These are phyloP conservation scores for Trichopus zeylanicus DNA, from an alignment of 116 monocot species.

Conservation along the genomic window DNA sequence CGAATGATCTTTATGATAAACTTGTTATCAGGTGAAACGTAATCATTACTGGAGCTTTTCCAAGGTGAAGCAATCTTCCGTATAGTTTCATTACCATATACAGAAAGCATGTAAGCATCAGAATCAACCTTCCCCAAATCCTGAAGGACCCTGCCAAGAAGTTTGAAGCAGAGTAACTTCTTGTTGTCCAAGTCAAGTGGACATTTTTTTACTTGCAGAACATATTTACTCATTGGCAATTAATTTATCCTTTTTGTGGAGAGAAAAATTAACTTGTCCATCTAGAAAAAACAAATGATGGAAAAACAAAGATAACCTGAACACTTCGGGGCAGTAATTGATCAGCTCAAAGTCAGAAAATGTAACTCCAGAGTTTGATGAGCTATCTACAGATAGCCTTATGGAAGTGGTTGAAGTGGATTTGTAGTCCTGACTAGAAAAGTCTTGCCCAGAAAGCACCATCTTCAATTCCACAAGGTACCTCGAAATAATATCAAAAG, in stretches of 20 bases:
- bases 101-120: constrained; percentile 19
- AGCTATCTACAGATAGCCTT: constrained; percentile 4
- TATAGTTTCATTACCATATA: constrained; percentile 14
- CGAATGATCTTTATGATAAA: constrained; percentile 16
- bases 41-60: neutral
- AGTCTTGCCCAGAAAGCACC: constrained; percentile 5
- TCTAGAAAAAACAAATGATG: neutral
- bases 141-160: constrained; percentile 13
- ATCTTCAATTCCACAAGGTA: constrained; percentile 4
- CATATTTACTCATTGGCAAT: neutral
- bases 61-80: constrained; percentile 4
- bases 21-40: constrained; percentile 10
- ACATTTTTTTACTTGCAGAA: neutral
- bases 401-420: constrained; percentile 4
- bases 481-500: neutral
- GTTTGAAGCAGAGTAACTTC: neutral
- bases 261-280: neutral
- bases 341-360: constrained; percentile 21
- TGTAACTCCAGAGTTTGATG: neutral
- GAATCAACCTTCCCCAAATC: constrained; percentile 7
- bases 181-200: neutral
- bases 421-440: constrained; percentile 8
- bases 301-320: constrained; percentile 12
- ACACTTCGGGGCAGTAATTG: constrained; percentile 18
- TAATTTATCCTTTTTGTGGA: neutral